phyloP scores from a whole-genome alignment of 345 rosid genomes.

The Salix udensis region DNA sequence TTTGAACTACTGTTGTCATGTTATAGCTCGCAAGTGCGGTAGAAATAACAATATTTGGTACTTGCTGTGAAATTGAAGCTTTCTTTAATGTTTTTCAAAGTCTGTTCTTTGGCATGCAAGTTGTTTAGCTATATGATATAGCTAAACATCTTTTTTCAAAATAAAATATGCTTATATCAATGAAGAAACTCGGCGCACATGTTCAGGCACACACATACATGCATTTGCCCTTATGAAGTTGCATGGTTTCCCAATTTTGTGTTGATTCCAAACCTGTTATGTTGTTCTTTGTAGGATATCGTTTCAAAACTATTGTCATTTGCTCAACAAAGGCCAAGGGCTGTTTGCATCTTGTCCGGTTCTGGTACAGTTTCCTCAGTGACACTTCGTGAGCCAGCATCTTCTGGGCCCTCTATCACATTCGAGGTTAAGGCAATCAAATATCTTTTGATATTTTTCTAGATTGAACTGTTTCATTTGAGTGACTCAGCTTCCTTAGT shows the following conservation, averaged over 20 bases:
- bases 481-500: not conserved
- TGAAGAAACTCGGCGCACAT: not conserved
- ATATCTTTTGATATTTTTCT: not conserved
- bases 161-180: not conserved
- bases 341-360: slow-evolving; percentile 88
- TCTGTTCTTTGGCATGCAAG: not conserved
- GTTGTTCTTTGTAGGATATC: slow-evolving; percentile 53
- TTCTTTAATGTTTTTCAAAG: not conserved
- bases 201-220: not conserved
- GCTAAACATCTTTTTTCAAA: not conserved
- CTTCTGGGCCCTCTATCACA: slow-evolving; percentile 50
- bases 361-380: slow-evolving; percentile 84
- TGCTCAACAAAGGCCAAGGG: slow-evolving; percentile 89
- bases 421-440: slow-evolving; percentile 62
- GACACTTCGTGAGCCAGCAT: slow-evolving; percentile 73
- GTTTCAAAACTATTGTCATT: slow-evolving; percentile 74
- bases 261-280: not conserved
- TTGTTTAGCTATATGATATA: not conserved
- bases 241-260: not conserved
- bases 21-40: no score
- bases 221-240: not conserved
- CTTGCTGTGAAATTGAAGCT: not conserved
- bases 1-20: no score
- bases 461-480: not conserved
- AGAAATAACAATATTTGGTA: no score